phyloP scores from a whole-genome alignment of 2,329 filamentous ascomycete species.

The Herpomyces periplanetae region DNA sequence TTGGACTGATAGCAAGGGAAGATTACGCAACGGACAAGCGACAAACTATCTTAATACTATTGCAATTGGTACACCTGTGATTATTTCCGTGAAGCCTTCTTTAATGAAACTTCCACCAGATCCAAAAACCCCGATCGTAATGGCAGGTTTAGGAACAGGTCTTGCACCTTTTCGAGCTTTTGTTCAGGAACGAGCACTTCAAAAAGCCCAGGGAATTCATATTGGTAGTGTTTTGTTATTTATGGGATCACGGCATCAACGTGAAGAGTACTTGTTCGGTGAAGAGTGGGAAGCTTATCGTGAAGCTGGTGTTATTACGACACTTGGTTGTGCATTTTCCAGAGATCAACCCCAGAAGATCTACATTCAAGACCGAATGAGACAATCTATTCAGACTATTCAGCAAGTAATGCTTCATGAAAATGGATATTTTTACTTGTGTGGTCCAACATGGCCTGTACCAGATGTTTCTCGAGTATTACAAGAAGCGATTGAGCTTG shows the following conservation, averaged over 20 bases:
- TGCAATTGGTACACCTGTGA: slow-evolving; percentile 32
- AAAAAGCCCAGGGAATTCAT: slow-evolving; percentile 82
- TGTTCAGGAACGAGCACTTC: slow-evolving; percentile 85
- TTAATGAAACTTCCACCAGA: slow-evolving; percentile 89
- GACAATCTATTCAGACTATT: slow-evolving; percentile 45
- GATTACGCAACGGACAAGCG: slow-evolving; percentile 63
- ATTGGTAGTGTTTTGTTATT: slow-evolving; percentile 78
- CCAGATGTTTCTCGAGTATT: slow-evolving; percentile 79
- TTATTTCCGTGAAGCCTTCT: slow-evolving; percentile 77
- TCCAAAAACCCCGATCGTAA: slow-evolving; percentile 72
- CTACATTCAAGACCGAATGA: slow-evolving; percentile 95
- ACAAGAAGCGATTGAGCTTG: slow-evolving; percentile 48
- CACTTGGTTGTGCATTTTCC: slow-evolving; percentile 71
- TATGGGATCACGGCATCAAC: slow-evolving; percentile 83
- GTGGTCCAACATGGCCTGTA: slow-evolving; percentile 89
- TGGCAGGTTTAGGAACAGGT: slow-evolving; percentile 92
- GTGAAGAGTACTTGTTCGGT: slow-evolving; percentile 91
- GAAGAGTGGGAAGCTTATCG: slow-evolving; percentile 98
- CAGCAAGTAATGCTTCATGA: slow-evolving; percentile 50
- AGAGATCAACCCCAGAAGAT: slow-evolving; percentile 94
- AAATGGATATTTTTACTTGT: slow-evolving; percentile 79
- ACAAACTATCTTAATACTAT: slow-evolving; percentile 56
- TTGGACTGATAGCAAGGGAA: slow-evolving; percentile 62
- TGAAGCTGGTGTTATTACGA: slow-evolving; percentile 70
- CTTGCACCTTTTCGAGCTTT: slow-evolving; percentile 97